A percentile compares a stretch with the other conserved stretches of the same genome.
Evolutionary conservation across 129 eudicot genomes (phyloP).

Genomic region (Glebionis coronaria): DNA sequence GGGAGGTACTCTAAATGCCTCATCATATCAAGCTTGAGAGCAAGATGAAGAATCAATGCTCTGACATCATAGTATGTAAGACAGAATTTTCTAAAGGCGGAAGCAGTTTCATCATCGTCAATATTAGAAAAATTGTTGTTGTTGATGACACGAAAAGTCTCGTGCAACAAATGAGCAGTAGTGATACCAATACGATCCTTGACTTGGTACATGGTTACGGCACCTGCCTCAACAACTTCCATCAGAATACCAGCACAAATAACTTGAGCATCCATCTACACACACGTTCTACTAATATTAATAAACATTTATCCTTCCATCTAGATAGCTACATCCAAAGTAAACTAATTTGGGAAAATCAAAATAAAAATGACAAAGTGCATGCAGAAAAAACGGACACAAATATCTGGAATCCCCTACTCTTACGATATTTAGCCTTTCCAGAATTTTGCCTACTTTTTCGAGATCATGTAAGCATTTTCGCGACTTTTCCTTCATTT

Average conservation of each 20-base stretch:
- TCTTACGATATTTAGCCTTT: too few relatives aligned
- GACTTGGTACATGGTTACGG: constrained; percentile 51
- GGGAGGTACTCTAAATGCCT: constrained; percentile 80
- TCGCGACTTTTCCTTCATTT: too few relatives aligned
- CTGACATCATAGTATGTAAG: constrained; percentile 86
- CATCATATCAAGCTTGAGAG: constrained; percentile 82
- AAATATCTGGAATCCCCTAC: too few relatives aligned
- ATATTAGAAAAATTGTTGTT: constrained; percentile 55
- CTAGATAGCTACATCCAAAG: too few relatives aligned
- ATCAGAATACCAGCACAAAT: constrained; percentile 77
- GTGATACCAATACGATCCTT: constrained; percentile 61
- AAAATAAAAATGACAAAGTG: too few relatives aligned
- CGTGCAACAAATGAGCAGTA: constrained; percentile 82
- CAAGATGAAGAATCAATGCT: constrained; percentile 82
- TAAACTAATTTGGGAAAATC: too few relatives aligned
- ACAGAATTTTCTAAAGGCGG: constrained; percentile 83
- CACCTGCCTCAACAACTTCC: constrained; percentile 72
- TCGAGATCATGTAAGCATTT: too few relatives aligned
- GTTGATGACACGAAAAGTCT: constrained; percentile 64
- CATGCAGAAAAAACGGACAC: too few relatives aligned
- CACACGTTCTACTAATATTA: background rate
- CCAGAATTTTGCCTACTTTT: too few relatives aligned
- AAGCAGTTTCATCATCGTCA: constrained; percentile 76
- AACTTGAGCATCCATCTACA: constrained; percentile 96
- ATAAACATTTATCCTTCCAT: background rate